Conservation (phyloP, 1,284 basidiomycete genomes). For the Tilletia indica region DNA sequence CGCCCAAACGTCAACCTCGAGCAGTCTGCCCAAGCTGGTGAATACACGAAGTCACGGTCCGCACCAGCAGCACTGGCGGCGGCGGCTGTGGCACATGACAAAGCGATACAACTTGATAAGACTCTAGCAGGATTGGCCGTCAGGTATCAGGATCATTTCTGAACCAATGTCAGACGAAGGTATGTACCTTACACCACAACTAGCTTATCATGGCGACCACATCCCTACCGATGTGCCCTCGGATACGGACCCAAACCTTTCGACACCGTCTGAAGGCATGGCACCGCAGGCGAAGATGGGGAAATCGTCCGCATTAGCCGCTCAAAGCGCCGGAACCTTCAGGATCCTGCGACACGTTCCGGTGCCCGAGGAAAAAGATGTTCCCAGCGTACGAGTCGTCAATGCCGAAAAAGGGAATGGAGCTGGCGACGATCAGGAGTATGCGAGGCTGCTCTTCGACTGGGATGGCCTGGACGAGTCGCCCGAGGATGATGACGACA, state of each 20-base stretch:
- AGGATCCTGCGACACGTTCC: neutral
- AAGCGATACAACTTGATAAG: neutral
- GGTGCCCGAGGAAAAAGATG: neutral
- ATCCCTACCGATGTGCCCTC: neutral
- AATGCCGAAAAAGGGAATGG: neutral
- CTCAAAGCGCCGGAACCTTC: neutral
- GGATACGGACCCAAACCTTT: neutral
- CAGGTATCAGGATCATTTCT: neutral
- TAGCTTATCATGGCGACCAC: neutral
- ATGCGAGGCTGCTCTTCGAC: slow-evolving; percentile 4
- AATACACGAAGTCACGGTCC: neutral
- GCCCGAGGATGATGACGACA: slow-evolving; percentile 33
- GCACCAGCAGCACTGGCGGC: neutral
- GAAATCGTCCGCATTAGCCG: too few species aligned
- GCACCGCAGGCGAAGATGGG: neutral
- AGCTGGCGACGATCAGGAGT: neutral
- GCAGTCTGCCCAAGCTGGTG: too few species aligned
- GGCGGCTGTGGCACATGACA: neutral
- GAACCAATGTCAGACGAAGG: neutral
- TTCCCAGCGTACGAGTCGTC: slow-evolving; percentile 2
- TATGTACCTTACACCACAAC: neutral
- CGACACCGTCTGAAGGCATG: neutral
- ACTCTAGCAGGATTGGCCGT: neutral
- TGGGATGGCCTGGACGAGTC: slow-evolving; percentile 25
- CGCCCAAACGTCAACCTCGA: neutral